These are phyloP conservation scores for Osmanthus fragrans DNA, from an alignment of 257 asterid species.

Conservation along the genomic window DNA sequence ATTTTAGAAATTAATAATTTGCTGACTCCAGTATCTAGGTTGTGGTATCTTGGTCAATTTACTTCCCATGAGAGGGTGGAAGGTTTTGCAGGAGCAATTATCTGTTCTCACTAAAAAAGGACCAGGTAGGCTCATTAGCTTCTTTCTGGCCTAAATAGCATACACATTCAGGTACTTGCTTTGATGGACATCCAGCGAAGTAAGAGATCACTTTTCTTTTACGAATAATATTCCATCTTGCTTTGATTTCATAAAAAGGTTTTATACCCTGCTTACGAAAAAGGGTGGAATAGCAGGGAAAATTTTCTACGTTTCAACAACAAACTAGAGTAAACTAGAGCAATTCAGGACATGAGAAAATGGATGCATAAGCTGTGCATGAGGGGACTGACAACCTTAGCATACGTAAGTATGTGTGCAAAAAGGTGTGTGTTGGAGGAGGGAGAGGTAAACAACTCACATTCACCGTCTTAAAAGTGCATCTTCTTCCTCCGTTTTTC, in stretches of 20 bases:
- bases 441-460: constrained; percentile 44
- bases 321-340: neutral
- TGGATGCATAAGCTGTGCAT: neutral
- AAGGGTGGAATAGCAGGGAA: neutral
- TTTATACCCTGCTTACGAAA: neutral
- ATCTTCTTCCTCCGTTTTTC: constrained; percentile 48
- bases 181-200: neutral
- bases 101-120: neutral
- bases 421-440: neutral
- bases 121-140: neutral
- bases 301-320: neutral
- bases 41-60: neutral
- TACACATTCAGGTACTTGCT: neutral
- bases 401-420: neutral
- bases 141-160: too few relatives aligned
- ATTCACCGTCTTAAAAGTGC: constrained; percentile 50
- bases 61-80: neutral
- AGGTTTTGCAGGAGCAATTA: neutral
- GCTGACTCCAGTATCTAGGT: neutral
- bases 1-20: neutral
- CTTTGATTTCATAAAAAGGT: neutral
- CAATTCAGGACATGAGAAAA: neutral
- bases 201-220: too few relatives aligned
- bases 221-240: neutral
- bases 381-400: neutral